Conservation (phyloP, 2,329 filamentous ascomycete genomes). For the Lasiodiplodia sp. region DNA sequence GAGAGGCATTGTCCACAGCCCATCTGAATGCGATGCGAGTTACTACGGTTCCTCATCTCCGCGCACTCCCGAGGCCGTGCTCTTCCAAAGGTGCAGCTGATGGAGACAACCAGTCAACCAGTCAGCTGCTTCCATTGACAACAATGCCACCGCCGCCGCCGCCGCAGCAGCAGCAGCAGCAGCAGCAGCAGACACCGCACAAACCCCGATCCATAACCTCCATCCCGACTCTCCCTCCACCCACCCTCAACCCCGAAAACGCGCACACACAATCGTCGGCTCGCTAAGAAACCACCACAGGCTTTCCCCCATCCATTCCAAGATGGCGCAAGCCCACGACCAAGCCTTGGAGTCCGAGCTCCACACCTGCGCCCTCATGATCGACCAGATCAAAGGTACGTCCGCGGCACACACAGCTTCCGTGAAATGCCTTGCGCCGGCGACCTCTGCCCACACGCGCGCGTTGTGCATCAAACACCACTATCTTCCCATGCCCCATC, state of each 20-base stretch:
- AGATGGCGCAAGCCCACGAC: neutral
- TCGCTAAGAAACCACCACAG: neutral
- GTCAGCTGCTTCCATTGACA: neutral
- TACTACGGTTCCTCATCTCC: neutral
- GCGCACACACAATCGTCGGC: too few species aligned
- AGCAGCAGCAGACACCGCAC: neutral
- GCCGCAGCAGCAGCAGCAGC: too few species aligned
- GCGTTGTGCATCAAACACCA: too few species aligned
- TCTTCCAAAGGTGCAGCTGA: neutral
- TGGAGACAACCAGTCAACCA: too few species aligned
- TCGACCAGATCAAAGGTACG: slow-evolving; percentile 7
- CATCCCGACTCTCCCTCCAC: neutral
- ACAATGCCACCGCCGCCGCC: neutral
- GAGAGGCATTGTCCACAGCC: neutral
- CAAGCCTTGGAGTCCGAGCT: neutral
- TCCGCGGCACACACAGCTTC: too few species aligned
- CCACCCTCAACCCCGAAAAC: neutral
- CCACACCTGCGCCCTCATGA: slow-evolving; percentile 1
- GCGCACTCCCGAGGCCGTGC: neutral
- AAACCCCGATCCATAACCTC: neutral
- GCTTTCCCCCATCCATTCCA: neutral
- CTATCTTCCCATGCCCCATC: neutral
- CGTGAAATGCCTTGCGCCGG: neutral
- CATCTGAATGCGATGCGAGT: neutral
- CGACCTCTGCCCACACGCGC: too few species aligned